These are phyloP conservation scores for Talaromyces trachyspermus DNA, from an alignment of 495 filamentous ascomycete species.

Conservation along the genomic window DNA sequence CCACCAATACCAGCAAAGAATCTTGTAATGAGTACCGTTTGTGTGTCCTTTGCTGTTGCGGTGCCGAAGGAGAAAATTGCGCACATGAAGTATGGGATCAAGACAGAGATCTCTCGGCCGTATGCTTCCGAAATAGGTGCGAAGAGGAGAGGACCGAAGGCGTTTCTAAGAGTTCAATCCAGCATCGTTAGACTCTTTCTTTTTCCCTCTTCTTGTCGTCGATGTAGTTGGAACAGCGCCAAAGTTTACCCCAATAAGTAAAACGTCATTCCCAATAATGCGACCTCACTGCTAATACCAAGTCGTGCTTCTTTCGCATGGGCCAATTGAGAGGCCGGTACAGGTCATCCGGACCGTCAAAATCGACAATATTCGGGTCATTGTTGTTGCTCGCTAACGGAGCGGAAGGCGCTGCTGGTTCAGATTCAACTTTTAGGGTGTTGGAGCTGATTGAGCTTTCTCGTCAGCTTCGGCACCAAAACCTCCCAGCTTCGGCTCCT, in stretches of 20 bases:
- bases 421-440: neutral
- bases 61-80: slow-evolving; percentile 32
- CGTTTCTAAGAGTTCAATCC: slow-evolving; percentile 4
- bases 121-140: slow-evolving; percentile 35
- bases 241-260: slow-evolving; percentile 46
- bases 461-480: neutral
- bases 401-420: neutral
- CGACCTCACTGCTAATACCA: slow-evolving; percentile 43
- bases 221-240: slow-evolving; percentile 1
- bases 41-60: slow-evolving; percentile 47
- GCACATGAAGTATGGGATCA: slow-evolving; percentile 37
- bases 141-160: slow-evolving; percentile 26
- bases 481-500: neutral
- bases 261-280: slow-evolving; percentile 54
- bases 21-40: slow-evolving; percentile 49
- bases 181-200: neutral
- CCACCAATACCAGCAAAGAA: slow-evolving; percentile 53
- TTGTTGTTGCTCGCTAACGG: neutral
- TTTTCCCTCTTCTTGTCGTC: neutral
- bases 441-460: neutral
- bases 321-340: slow-evolving; percentile 59
- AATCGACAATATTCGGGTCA: slow-evolving; percentile 50
- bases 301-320: slow-evolving; percentile 37
- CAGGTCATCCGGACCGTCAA: slow-evolving; percentile 54
- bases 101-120: slow-evolving; percentile 32